Base-by-base conservation (phyloP, 192 early-diverging fungal genomes). In the Coemansia sp. region DNA sequence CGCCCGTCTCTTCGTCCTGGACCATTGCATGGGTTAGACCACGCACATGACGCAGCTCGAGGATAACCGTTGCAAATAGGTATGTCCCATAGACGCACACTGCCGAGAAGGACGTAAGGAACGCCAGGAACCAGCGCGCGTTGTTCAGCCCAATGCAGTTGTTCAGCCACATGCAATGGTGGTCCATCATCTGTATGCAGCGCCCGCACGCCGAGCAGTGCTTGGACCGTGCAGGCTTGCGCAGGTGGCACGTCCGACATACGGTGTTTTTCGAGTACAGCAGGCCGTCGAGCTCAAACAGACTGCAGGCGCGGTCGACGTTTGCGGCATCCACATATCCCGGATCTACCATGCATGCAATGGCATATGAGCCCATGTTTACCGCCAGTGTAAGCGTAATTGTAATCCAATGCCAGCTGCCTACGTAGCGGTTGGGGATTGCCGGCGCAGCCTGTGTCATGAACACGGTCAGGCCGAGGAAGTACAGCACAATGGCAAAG, bases 121-220 rank as follows among this genome's bases (percentile, higher is more conserved):
- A 80, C 24, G 34, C 27, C 34, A 80, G 59, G 49, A 80, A 80
- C 64, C 69, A 76, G 12, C 69, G 73, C 50, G 55, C 57, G 55
- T 80, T 80, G 57, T 61, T 43, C 44, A 75, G 69, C 9, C 78
- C 78, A 17, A 80, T 73, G 62, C 78, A 80, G 68, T 68, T 80
- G 66, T 80, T 80, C 27, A 80, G 62, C 78, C 78, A 80, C 21
- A 80, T 65, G 42, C 79, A 81, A 49, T 81, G 79, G 62, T 81
- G 79, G 63, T 81, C 79, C 69, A 68, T 50, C 63, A 70, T 68
- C 56, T 69, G 64, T 19, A 81, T 57, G 61, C 79, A 81, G 34
- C 43, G 53, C 15, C 52, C 55, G 55, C 79, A 81, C 9, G 59
- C 61, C 21, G 72, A 59, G 55, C 79, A 81, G 55, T 81, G 79